Evolutionary conservation across 2,329 filamentous ascomycete species (phyloP), one percentile per base, ranked within the genome.

Genomic region (Colletotrichum endophyticum): DNA sequence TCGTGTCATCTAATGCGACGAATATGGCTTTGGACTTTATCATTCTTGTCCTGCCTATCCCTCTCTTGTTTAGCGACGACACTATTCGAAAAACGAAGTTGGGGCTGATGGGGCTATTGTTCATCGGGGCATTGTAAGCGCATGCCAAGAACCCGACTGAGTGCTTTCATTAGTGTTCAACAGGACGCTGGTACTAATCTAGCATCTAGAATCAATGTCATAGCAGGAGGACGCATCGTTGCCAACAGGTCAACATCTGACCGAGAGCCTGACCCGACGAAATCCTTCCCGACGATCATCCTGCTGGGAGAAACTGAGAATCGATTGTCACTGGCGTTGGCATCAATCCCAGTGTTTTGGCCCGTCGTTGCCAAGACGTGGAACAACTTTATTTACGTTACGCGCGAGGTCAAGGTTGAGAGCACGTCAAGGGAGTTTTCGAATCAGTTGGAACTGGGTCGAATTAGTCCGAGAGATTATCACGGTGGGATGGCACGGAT

Each of bases 261-360:
- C 4, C n/a, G 36, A n/a, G 12, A 34, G 6, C 49, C 61, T 4
- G 73, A 75, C 6, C 73, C 69, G 3, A 72, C 36, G 11, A 49
- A 28, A 32, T 16, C 34, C 5, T 72, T 75, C 22, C 56, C 73
- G 7, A 25, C 30, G 16, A 75, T 75, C 15, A 72, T 75, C 4
- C 27, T 72, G 5, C 5, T 72, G 2, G 68, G 67, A 16, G 73
- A 75, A 27, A 67, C 69, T 1, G 69, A 75, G 19, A 75, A 74
- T 12, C 53, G 73, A 13, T 32, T 71, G 2, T 71, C 73, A 2
- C 25, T 72, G 4, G 34, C 44, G 4, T 16, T 74, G 30, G 73
- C 73, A 5, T 75, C 73, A 9, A 72, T 75, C 8, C 73, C 73
- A 5, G 68, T 72, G 0, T 75, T 75, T 22, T 75, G 73, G 73